Evolutionary conservation across 2,329 filamentous ascomycete species (phyloP).

Genomic region (Talaromyces sp.): DNA sequence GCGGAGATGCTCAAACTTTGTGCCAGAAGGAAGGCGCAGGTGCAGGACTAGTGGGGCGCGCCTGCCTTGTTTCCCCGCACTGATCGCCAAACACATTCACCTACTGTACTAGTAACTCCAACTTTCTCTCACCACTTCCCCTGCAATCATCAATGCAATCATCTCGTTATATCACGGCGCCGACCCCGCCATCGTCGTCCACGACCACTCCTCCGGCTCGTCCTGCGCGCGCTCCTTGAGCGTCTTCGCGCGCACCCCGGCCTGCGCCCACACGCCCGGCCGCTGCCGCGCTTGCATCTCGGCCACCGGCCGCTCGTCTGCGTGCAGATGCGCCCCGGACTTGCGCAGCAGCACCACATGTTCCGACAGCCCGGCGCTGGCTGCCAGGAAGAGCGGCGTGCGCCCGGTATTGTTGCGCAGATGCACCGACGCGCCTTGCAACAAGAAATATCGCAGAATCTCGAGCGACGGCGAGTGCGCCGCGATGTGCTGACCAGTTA

Average conservation of each 20-base stretch:
- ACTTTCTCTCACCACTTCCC: too few species aligned
- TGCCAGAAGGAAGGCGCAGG: not conserved
- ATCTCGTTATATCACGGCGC: constrained; percentile 14
- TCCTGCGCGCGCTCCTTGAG: constrained; percentile 10
- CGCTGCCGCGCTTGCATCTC: constrained; percentile 42
- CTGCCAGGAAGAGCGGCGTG: constrained; percentile 56
- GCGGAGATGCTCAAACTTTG: not conserved
- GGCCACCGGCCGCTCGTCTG: constrained; percentile 51
- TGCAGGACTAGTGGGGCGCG: not conserved
- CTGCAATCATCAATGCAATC: too few species aligned
- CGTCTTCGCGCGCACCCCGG: constrained; percentile 30
- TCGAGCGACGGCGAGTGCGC: constrained; percentile 51
- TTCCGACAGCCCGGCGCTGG: constrained; percentile 50
- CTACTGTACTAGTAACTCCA: not conserved
- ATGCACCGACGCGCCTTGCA: constrained; percentile 55
- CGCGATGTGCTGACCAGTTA: constrained; percentile 47
- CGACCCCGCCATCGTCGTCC: constrained; percentile 21
- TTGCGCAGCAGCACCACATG: constrained; percentile 51
- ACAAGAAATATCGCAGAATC: constrained; percentile 52
- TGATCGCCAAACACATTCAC: not conserved
- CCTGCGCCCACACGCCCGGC: constrained; percentile 39
- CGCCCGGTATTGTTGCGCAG: constrained; percentile 54
- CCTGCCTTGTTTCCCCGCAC: not conserved
- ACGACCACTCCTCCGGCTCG: constrained; percentile 6
- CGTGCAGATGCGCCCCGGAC: constrained; percentile 56